phyloP scores from a whole-genome alignment of 108 stramenopile genomes.

The Aurantiochytrium sp. region DNA sequence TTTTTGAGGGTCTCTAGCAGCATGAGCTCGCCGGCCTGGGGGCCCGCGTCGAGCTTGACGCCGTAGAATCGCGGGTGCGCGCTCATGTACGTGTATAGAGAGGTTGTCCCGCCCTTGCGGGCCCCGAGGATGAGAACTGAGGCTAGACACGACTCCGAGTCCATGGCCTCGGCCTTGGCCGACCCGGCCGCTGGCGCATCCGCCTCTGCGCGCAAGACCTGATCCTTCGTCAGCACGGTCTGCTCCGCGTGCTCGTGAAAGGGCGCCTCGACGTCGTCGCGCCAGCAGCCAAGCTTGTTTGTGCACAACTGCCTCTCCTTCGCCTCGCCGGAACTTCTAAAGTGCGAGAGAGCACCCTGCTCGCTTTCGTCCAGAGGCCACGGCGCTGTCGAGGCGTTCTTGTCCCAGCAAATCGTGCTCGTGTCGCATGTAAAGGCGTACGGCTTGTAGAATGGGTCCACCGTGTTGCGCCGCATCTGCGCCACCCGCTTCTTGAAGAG shows the following conservation, averaged over 20 bases:
- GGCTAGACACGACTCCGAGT: not conserved
- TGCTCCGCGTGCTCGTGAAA: not conserved
- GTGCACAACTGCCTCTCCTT: not conserved
- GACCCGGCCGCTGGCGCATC: too few species aligned
- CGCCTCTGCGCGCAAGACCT: too few species aligned
- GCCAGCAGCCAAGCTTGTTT: not conserved
- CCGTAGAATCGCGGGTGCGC: not conserved
- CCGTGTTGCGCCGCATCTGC: not conserved
- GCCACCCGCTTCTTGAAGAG: not conserved
- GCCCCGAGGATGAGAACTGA: not conserved
- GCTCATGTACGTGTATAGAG: not conserved
- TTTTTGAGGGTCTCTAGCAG: too few species aligned
- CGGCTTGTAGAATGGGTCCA: not conserved
- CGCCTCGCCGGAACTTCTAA: not conserved
- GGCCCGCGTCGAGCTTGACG: not conserved
- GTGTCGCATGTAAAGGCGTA: not conserved
- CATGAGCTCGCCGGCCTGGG: not conserved
- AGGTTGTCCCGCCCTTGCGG: constrained; percentile 7
- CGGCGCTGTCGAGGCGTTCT: not conserved
- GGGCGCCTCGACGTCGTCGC: not conserved
- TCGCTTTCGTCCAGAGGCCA: not conserved
- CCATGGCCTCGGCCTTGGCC: not conserved
- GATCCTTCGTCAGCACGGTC: not conserved
- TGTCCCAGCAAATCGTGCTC: not conserved
- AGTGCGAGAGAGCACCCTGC: not conserved